Percentiles rank a stretch among this genome's conserved stretches.
Evolutionary conservation across 192 early-diverging fungal genomes (phyloP).

Genomic region (Podila verticillata): DNA sequence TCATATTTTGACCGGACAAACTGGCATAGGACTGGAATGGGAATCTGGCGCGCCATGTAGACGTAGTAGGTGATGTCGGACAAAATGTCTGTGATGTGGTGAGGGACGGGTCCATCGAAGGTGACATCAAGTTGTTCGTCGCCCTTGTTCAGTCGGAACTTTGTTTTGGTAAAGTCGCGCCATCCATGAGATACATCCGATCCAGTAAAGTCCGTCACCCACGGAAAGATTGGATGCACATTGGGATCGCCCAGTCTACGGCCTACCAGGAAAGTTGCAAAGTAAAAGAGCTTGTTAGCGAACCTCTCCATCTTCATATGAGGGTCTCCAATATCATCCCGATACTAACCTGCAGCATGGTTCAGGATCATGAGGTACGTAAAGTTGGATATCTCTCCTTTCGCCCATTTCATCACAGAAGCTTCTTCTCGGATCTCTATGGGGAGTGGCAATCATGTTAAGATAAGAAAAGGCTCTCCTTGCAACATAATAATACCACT

Average conservation of each 20-base stretch:
- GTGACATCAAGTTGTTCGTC: slow-evolving; percentile 78
- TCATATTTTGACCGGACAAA: slow-evolving; percentile 76
- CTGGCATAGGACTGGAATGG: slow-evolving; percentile 70
- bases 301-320: too few species aligned
- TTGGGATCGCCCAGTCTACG: slow-evolving; percentile 70
- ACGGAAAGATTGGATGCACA: slow-evolving; percentile 76
- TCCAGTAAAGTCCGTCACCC: slow-evolving; percentile 76
- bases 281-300: slow-evolving; percentile 4
- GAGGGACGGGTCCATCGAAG: slow-evolving; percentile 71
- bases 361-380: slow-evolving; percentile 95
- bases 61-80: slow-evolving; percentile 78
- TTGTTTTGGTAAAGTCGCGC: slow-evolving; percentile 72
- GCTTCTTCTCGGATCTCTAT: slow-evolving; percentile 58
- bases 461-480: too few species aligned
- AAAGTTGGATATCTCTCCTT: slow-evolving; percentile 89
- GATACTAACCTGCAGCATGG: slow-evolving; percentile 73
- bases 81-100: slow-evolving; percentile 75
- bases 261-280: slow-evolving; percentile 36
- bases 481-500: too few species aligned
- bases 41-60: slow-evolving; percentile 71
- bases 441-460: neutral
- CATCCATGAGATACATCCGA: slow-evolving; percentile 54
- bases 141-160: slow-evolving; percentile 75
- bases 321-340: neutral
- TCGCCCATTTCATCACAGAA: slow-evolving; percentile 75